These are phyloP conservation scores for Fusarium pseudocircinatum DNA, from an alignment of 2,329 filamentous ascomycete genomes.

Conservation along the genomic window DNA sequence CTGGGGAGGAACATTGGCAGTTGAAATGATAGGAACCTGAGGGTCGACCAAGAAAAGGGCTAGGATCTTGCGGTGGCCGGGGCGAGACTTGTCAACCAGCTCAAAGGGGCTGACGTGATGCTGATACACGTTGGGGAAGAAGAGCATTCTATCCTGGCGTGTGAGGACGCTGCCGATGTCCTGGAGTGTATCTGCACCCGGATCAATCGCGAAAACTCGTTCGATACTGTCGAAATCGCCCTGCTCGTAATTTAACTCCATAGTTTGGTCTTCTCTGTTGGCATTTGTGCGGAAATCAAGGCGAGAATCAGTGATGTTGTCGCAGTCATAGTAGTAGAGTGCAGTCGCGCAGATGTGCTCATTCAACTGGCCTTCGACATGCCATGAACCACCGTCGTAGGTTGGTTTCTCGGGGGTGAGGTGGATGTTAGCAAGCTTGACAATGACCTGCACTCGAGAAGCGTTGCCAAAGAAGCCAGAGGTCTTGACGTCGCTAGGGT, in stretches of 20 bases:
- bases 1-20: slow-evolving; percentile 57
- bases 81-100: slow-evolving; percentile 59
- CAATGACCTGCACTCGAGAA: slow-evolving; percentile 65
- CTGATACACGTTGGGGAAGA: slow-evolving; percentile 65
- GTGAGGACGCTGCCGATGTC: slow-evolving; percentile 59
- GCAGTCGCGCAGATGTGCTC: slow-evolving; percentile 72
- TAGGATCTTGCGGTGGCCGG: slow-evolving; percentile 68
- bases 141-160: slow-evolving; percentile 58
- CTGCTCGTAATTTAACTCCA: slow-evolving; percentile 45
- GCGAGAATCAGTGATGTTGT: slow-evolving; percentile 65
- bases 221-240: slow-evolving; percentile 48
- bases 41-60: slow-evolving; percentile 71
- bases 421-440: slow-evolving; percentile 70
- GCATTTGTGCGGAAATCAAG: slow-evolving; percentile 61
- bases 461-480: slow-evolving; percentile 43
- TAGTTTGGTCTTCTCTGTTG: slow-evolving; percentile 43
- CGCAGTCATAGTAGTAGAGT: slow-evolving; percentile 68
- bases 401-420: slow-evolving; percentile 66
- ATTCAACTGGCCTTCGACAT: slow-evolving; percentile 66
- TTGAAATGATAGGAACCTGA: slow-evolving; percentile 53
- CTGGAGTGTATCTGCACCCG: slow-evolving; percentile 39
- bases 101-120: slow-evolving; percentile 62
- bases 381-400: slow-evolving; percentile 65
- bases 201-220: slow-evolving; percentile 49
- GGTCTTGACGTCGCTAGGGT: slow-evolving; percentile 37